Base-by-base conservation (phyloP, 2,329 filamentous ascomycete species). In the Herpotrichia juniperi region DNA sequence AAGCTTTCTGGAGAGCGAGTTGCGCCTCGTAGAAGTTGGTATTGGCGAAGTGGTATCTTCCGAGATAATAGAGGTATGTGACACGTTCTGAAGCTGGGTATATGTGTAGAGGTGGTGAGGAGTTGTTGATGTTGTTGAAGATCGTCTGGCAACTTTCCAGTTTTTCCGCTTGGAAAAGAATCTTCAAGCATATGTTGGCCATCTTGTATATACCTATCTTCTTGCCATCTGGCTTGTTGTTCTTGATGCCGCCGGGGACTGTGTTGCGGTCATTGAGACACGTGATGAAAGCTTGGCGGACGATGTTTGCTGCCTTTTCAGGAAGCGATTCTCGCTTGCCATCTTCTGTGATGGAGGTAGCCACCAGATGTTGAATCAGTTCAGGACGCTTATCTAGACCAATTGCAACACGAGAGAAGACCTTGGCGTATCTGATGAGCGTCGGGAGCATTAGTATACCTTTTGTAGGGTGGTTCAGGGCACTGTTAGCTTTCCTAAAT, bases 21-120 rank as follows among this genome's bases (percentile, higher is more conserved):
- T 88, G 85, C 0, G 93, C 91, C 22, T 89, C 87, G 56, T 84
- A 85, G 73, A 91, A 96, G 68, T 96, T 88, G 60, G 87, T 89
- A 71, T 91, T 93, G 57, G 90, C 86, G 71, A 96, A 91, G 67
- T 93, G 86, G 75, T 93, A 97, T 52, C 92, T 88, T 16, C 93
- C 93, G 5, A 97, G 87, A 69, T 96, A 96, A 77, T 96, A 97
- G 12, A 97, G 86, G 64, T 93, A 97, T 3, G 92, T 96, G 45
- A 96, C 91, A 43, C 92, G 86, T 69, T 97, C 90, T 5, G 89
- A 84, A 19, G 90, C 91, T 2, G 93, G 91, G 67, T 96, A 97
- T 46, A 90, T 83, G 1, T 84, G 81, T 11, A 97, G 77, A 0
- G 91, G 90, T 1, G 92, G 92, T 0, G 90, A 93, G 59, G 90